phyloP scores from a whole-genome alignment of 495 filamentous ascomycete genomes.

The Neurospora sp. region DNA sequence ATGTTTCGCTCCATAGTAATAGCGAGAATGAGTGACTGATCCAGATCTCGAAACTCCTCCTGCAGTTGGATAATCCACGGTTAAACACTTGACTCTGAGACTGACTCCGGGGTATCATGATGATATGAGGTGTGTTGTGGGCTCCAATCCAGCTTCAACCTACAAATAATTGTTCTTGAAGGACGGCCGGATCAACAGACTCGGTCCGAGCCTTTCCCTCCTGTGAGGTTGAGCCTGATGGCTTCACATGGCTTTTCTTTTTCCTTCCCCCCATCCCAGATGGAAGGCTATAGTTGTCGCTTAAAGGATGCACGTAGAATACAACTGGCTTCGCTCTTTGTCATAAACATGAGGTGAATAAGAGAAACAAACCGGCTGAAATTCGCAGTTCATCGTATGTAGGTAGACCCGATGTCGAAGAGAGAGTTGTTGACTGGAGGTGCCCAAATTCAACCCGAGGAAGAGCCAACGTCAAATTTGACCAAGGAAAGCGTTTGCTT shows the following conservation, averaged over 20 bases:
- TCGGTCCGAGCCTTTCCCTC: not conserved
- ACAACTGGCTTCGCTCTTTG: not conserved
- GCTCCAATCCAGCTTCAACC: not conserved
- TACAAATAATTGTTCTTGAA: not conserved
- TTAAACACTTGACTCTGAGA: not conserved
- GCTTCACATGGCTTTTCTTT: not conserved
- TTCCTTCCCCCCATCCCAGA: not conserved
- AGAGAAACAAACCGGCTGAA: not conserved
- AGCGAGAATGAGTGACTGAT: constrained; percentile 20
- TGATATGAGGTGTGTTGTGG: not conserved
- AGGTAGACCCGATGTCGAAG: not conserved
- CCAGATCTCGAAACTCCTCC: constrained; percentile 22
- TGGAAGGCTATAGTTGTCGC: not conserved
- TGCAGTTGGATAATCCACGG: constrained; percentile 1
- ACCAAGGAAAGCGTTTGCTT: not conserved
- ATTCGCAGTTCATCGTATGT: not conserved
- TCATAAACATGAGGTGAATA: not conserved
- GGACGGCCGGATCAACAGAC: not conserved
- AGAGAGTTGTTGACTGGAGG: not conserved
- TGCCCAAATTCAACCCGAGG: not conserved
- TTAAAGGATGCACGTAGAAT: not conserved
- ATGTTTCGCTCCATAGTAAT: constrained; percentile 44
- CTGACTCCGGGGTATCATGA: not conserved
- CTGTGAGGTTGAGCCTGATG: not conserved
- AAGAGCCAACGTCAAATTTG: not conserved